Conservation (phyloP, 305 asterid species). For the Ajuga reptans region DNA sequence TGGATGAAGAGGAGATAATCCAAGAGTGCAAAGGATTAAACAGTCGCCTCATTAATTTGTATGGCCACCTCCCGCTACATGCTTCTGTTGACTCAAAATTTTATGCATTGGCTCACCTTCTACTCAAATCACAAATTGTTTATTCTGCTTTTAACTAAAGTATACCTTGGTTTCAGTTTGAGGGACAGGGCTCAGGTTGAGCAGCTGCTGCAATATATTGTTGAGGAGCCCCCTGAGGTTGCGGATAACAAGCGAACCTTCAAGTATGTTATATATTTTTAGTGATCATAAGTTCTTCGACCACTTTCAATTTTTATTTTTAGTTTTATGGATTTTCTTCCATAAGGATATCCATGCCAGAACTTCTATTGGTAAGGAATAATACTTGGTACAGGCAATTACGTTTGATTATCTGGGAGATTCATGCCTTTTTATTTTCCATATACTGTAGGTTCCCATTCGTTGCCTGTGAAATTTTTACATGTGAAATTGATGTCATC, state of each 20-base stretch:
- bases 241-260: conserved; percentile 73
- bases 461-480: conserved; percentile 88
- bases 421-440: conserved; percentile 18
- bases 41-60: conserved; percentile 94
- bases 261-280: conserved; percentile 51
- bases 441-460: conserved; percentile 69
- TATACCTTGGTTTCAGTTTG: conserved; percentile 52
- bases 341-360: too few species aligned
- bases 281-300: neutral
- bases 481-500: conserved; percentile 95
- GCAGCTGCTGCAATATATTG: conserved; percentile 68
- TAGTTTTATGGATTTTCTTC: neutral
- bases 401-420: conserved; percentile 8
- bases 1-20: conserved; percentile 96
- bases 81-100: conserved; percentile 7
- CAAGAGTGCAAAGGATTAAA: conserved; percentile 97
- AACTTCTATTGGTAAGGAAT: neutral
- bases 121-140: neutral
- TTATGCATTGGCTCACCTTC: neutral
- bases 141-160: conserved; percentile 9
- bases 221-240: conserved; percentile 75
- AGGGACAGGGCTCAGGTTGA: conserved; percentile 86
- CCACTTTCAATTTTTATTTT: neutral
- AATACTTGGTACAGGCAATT: neutral
- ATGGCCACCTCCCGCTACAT: conserved; percentile 18